These are phyloP conservation scores for Hypericum androsaemum DNA, from an alignment of 345 rosid genomes.

Conservation along the genomic window DNA sequence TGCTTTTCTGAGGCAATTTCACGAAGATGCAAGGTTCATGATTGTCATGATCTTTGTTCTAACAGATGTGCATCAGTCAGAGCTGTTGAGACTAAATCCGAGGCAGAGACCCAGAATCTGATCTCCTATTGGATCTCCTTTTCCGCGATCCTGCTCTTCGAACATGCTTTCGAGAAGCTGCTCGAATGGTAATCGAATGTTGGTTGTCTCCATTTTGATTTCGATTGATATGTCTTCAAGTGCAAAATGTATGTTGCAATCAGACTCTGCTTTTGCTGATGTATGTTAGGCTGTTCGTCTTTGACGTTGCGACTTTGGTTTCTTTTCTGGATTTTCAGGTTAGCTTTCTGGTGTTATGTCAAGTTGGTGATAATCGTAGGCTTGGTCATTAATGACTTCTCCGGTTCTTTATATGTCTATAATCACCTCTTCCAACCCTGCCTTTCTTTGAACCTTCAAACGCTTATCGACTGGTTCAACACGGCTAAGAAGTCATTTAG, in stretches of 20 bases:
- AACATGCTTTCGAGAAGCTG: slow-evolving; percentile 16
- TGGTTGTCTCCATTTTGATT: neutral
- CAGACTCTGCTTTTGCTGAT: too few relatives aligned
- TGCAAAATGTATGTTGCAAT: too few relatives aligned
- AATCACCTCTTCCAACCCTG: slow-evolving; percentile 21
- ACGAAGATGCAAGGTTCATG: too few relatives aligned
- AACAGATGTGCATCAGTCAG: slow-evolving; percentile 25
- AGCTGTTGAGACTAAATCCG: slow-evolving; percentile 26
- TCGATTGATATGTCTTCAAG: too few relatives aligned
- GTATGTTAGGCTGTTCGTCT: too few relatives aligned
- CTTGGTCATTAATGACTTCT: slow-evolving; percentile 17
- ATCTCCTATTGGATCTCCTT: slow-evolving; percentile 29
- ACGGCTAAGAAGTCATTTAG: neutral
- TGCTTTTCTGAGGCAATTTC: neutral
- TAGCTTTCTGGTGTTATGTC: slow-evolving; percentile 24
- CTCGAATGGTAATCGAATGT: slow-evolving; percentile 21
- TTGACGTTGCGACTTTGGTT: neutral
- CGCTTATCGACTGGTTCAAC: slow-evolving; percentile 11
- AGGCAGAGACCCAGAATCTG: slow-evolving; percentile 18
- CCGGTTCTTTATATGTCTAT: slow-evolving; percentile 24
- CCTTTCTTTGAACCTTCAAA: slow-evolving; percentile 5
- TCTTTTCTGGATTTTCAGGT: neutral
- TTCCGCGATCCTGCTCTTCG: slow-evolving; percentile 24
- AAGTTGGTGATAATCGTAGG: slow-evolving; percentile 16
- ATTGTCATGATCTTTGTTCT: too few relatives aligned